Conservation (phyloP, 192 early-diverging fungal genomes). For the Funneliformis geosporum region DNA sequence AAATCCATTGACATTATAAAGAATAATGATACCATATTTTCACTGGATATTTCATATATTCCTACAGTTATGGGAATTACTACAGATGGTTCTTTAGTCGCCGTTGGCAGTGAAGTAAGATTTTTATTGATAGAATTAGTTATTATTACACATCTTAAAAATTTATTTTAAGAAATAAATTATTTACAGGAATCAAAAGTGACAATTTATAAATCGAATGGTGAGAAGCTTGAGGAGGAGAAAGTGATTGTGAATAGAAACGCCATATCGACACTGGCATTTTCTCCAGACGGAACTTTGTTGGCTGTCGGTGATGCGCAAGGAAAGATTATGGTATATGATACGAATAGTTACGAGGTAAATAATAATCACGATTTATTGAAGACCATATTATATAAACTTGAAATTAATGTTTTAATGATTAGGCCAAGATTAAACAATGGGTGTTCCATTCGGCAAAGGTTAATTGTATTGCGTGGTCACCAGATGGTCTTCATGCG, state of each 20-base stretch:
- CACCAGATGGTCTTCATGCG: conserved; percentile 68
- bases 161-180: background rate
- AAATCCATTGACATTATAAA: conserved; percentile 55
- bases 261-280: conserved; percentile 76
- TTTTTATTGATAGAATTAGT: background rate
- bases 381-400: background rate
- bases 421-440: conserved; percentile 51
- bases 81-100: conserved; percentile 51
- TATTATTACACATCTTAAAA: background rate
- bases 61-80: conserved; percentile 61
- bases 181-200: conserved; percentile 60
- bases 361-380: background rate
- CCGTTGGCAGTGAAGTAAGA: conserved; percentile 66
- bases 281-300: conserved; percentile 70
- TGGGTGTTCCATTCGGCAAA: conserved; percentile 92
- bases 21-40: conserved; percentile 43
- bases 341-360: conserved; percentile 48
- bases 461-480: conserved; percentile 82
- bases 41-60: conserved; percentile 44
- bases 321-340: conserved; percentile 79
- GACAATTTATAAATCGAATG: conserved; percentile 60
- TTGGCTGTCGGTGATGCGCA: conserved; percentile 81
- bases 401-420: background rate
- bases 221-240: conserved; percentile 38
- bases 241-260: conserved; percentile 52